Evolutionary conservation across 176 grass and related monocot genomes (phyloP).

Genomic region (Cocos nucifera): DNA sequence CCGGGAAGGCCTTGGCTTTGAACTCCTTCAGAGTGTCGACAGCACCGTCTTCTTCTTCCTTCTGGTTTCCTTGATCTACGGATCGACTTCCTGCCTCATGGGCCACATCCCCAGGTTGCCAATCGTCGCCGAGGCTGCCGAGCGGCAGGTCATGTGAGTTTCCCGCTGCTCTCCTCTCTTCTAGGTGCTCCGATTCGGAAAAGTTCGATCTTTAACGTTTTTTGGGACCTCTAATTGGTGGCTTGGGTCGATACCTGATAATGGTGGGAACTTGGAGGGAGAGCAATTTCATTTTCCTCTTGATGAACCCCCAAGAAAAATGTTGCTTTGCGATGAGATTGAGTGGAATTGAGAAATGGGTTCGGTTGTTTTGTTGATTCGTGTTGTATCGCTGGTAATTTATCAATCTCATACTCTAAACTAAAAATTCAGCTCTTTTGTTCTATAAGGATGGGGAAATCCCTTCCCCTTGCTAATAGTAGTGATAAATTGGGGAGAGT

Average conservation of each 20-base stretch:
- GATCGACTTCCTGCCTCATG: conserved; percentile 59
- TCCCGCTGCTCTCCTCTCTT: not conserved
- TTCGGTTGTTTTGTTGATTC: no score
- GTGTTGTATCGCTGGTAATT: no score
- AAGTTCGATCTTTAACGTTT: not conserved
- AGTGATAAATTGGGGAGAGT: no score
- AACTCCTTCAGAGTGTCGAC: conserved; percentile 61
- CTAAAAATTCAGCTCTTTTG: no score
- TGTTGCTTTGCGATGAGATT: no score
- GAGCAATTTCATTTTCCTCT: no score
- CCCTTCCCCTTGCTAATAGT: no score
- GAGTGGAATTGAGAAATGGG: no score
- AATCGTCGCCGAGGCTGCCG: conserved; percentile 74
- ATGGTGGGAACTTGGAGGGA: no score
- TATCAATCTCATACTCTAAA: no score
- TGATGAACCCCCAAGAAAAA: no score
- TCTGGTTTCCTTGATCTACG: conserved; percentile 66
- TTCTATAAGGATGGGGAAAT: no score
- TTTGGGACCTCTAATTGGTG: conserved; percentile 13
- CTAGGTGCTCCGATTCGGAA: not conserved
- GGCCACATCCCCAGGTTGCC: conserved; percentile 69
- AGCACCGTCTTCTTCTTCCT: conserved; percentile 90
- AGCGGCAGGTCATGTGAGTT: conserved; percentile 91
- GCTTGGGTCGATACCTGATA: not conserved
- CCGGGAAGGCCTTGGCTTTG: conserved; percentile 35